Base-by-base conservation (phyloP, 768 basidiomycete genomes). In the Fibroporia radiculosa region DNA sequence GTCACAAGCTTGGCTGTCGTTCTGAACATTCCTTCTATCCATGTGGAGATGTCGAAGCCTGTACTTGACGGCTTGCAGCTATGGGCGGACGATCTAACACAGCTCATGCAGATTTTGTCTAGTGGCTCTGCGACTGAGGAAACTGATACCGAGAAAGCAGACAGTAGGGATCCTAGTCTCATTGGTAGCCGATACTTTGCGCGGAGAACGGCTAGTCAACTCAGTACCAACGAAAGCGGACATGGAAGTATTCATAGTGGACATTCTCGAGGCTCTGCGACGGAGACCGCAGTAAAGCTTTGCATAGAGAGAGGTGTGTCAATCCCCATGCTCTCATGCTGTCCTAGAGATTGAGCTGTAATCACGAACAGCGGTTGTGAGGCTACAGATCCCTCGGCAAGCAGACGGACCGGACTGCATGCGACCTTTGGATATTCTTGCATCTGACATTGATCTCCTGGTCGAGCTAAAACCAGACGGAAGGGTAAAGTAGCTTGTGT, bases 11-110 rank as follows among this genome's bases (percentile, higher is more conserved):
- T 27, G 19, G 33, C 27, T 7, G 6, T 44, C 13, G 51, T 56
- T 4, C 48, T 68, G 8, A 57, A 67, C 32, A 60, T 93, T 12
- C 89, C 91, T 12, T 80, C 81, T 3, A 61, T 85, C n/a, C 66
- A 76, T 53, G 60, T 73, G 10, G 65, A 75, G 29, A 53, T 91
- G 38, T 70, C 76, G 8, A 95, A 97, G 60, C 56, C 65, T 4
- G 49, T 68, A 1, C 62, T 93, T 6, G 90, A 97, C 57, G 76
- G 77, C 11, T 60, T 98, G 14, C 92, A 97, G 61, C 84, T 82
- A 56, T 89, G 85, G 72, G 82, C 81, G 6, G 96, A 99, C 57
- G 93, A 97, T 57, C 59, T 82, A 22, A 66, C 80, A n/a, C 89
- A 86, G 55, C 72, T 84, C 40, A 54, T 83, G 3, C 84, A 85